phyloP scores from a whole-genome alignment of 345 rosid genomes.

The Populus alba region DNA sequence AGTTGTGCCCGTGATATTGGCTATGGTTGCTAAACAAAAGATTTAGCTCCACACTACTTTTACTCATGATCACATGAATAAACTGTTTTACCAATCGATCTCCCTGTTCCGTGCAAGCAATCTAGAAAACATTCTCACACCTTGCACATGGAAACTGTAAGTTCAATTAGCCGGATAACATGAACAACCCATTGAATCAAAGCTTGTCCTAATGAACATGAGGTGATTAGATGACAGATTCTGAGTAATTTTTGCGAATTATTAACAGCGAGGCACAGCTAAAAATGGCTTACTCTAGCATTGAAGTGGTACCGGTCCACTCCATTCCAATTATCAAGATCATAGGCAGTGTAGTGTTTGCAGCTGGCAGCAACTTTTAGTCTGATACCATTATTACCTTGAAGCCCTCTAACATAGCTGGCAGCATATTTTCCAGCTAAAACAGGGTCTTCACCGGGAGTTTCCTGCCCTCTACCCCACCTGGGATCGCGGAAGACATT shows the following conservation, averaged over 20 bases:
- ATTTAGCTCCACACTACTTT: neutral
- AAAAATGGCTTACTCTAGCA: constrained; percentile 53
- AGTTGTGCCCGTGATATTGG: neutral
- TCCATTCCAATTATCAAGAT: constrained; percentile 93
- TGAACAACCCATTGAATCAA: neutral
- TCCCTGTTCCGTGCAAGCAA: neutral
- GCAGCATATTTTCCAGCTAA: constrained; percentile 31
- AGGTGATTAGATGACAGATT: neutral
- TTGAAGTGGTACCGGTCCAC: constrained; percentile 83
- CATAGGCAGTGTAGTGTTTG: constrained; percentile 95
- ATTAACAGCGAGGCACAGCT: neutral
- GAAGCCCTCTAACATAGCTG: constrained; percentile 33
- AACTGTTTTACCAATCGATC: neutral
- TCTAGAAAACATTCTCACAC: neutral
- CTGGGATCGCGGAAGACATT: constrained; percentile 32
- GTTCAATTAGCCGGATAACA: neutral
- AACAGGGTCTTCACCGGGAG: constrained; percentile 36
- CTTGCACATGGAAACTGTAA: neutral
- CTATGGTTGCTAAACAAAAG: neutral
- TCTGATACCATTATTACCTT: constrained; percentile 42
- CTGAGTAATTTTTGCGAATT: neutral
- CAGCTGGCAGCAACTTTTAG: constrained; percentile 97
- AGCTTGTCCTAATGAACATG: neutral
- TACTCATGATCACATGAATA: neutral
- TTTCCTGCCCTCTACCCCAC: constrained; percentile 37